Conservation (phyloP, 331 rosid genomes). For the Ulmus americana region DNA sequence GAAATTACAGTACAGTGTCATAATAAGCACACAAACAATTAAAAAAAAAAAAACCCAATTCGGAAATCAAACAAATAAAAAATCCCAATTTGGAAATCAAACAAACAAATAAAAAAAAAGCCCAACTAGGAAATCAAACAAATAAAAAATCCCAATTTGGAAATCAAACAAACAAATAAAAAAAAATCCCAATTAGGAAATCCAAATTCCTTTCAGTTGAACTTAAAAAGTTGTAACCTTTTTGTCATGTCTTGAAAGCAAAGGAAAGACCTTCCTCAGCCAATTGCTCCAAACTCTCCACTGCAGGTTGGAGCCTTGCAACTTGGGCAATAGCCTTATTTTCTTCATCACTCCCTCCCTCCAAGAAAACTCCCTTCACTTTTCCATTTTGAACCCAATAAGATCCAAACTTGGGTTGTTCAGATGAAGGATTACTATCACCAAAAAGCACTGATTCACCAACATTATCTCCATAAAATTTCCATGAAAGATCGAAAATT, state of each 20-base stretch:
- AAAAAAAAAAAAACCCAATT: background rate
- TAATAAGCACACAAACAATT: background rate
- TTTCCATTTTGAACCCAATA: constrained; percentile 36
- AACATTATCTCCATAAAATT: constrained; percentile 39
- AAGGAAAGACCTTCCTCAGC: constrained; percentile 19
- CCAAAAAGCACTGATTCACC: constrained; percentile 37
- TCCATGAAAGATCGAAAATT: constrained; percentile 40
- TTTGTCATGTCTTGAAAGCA: constrained; percentile 12
- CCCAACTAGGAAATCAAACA: background rate
- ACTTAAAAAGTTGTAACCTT: background rate
- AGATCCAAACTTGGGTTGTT: constrained; percentile 37
- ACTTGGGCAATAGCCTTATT: constrained; percentile 30
- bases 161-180: background rate
- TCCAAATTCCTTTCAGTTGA: background rate
- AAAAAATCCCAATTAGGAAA: background rate
- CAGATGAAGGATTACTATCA: constrained; percentile 11
- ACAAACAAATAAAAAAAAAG: background rate
- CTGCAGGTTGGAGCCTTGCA: constrained; percentile 32
- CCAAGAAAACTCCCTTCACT: constrained; percentile 40
- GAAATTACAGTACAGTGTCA: background rate
- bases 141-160: background rate
- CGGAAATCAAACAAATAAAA: background rate
- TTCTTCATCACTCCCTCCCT: constrained; percentile 44
- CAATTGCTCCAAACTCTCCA: constrained; percentile 18
- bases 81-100: no score